Evolutionary conservation across 1,284 basidiomycete genomes (phyloP).

Genomic region (Leccinum huronense): DNA sequence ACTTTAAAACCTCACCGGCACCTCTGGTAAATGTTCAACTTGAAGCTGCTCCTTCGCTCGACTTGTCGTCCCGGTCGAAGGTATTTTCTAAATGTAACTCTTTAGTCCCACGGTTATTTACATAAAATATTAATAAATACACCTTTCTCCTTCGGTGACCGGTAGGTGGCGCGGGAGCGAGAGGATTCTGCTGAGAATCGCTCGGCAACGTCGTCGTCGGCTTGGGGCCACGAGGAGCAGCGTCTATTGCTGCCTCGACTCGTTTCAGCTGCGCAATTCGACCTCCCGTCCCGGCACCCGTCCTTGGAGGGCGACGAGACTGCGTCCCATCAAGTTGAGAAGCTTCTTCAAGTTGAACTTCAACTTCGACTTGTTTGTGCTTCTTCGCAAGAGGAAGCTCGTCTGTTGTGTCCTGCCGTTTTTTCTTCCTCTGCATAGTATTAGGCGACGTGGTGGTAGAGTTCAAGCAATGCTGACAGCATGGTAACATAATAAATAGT

Average conservation of each 20-base stretch:
- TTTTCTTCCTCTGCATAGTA: neutral
- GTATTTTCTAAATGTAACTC: neutral
- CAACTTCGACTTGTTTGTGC: too few species aligned
- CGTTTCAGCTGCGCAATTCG: too few species aligned
- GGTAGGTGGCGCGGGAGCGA: too few species aligned
- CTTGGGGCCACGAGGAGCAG: too few species aligned
- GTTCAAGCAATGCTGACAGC: neutral
- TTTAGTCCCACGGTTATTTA: neutral
- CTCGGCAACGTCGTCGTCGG: too few species aligned
- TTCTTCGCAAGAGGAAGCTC: too few species aligned
- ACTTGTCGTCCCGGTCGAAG: neutral
- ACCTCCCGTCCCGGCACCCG: too few species aligned
- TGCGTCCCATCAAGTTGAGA: too few species aligned
- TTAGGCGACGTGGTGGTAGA: neutral
- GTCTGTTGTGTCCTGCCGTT: neutral
- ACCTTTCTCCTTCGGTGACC: neutral
- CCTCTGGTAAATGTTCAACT: neutral
- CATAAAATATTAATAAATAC: neutral
- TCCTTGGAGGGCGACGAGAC: too few species aligned
- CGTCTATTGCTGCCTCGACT: too few species aligned
- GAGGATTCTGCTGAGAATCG: too few species aligned
- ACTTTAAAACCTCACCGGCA: neutral
- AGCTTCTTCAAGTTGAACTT: neutral
- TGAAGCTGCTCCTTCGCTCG: neutral
- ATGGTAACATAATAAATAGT: neutral